phyloP scores from a whole-genome alignment of 2,329 filamentous ascomycete species.

The Diaporthe sp. region DNA sequence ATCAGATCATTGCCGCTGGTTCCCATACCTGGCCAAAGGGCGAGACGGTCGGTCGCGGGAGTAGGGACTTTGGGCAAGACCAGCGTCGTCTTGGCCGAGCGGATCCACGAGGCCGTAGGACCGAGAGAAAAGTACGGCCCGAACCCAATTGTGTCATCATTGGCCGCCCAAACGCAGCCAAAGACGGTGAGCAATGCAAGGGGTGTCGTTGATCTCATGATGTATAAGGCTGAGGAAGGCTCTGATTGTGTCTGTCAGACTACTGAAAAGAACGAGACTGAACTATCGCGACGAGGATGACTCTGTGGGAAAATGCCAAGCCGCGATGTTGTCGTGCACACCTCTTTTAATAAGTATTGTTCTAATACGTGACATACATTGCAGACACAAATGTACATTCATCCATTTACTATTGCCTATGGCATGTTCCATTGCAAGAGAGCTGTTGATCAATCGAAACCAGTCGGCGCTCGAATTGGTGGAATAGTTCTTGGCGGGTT shows the following conservation, averaged over 20 bases:
- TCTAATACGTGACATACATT: neutral
- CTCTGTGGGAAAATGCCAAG: neutral
- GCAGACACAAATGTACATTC: neutral
- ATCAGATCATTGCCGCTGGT: constrained; percentile 26
- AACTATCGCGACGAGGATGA: neutral
- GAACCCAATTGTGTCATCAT: constrained; percentile 5
- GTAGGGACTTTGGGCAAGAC: constrained; percentile 18
- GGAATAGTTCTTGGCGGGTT: neutral
- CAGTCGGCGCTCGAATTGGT: constrained; percentile 1
- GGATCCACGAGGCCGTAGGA: constrained; percentile 27
- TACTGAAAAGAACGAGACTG: neutral
- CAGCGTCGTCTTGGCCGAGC: constrained; percentile 24
- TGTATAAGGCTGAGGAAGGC: neutral
- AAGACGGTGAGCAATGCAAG: neutral
- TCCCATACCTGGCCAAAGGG: constrained; percentile 29
- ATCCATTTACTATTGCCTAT: neutral
- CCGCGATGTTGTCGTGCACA: neutral
- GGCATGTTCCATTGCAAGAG: neutral
- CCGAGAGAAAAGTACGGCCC: constrained; percentile 24
- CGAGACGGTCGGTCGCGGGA: neutral
- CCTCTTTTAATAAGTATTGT: neutral
- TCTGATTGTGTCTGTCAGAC: neutral
- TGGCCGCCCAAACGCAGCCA: neutral
- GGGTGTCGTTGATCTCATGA: neutral
- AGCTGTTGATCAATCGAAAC: neutral